Conservation (phyloP, 441 rosid species). For the Eruca vesicaria region DNA sequence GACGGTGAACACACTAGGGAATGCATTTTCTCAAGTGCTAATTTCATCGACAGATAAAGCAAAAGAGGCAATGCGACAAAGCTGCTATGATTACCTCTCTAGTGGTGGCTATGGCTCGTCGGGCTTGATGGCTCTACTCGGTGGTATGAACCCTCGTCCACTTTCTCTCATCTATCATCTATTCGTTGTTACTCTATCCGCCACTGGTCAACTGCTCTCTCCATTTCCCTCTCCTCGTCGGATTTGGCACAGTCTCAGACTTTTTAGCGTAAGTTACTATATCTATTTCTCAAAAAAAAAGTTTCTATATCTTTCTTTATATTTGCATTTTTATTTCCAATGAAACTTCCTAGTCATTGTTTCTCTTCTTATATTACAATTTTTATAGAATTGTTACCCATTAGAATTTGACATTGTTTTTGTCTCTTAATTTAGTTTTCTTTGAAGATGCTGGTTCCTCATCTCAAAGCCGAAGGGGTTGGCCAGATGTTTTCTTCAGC, state of each 20-base stretch:
- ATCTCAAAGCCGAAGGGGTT: conserved; percentile 32
- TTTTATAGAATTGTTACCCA: background rate
- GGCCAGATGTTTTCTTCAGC: conserved; percentile 25
- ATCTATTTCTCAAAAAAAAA: too few relatives aligned
- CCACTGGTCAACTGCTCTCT: conserved; percentile 44
- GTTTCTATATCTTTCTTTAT: too few relatives aligned
- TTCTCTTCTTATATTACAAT: background rate
- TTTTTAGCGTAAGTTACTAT: conserved; percentile 32
- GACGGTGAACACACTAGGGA: conserved; percentile 50
- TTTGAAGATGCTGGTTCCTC: conserved; percentile 16
- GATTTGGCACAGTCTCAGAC: conserved; percentile 45
- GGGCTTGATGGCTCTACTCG: conserved; percentile 46
- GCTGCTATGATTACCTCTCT: conserved; percentile 50
- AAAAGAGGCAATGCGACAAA: conserved; percentile 53
- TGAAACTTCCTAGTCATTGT: background rate
- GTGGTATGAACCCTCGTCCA: conserved; percentile 56
- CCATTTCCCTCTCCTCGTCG: conserved; percentile 52
- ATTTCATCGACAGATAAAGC: conserved; percentile 47
- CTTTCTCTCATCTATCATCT: conserved; percentile 47
- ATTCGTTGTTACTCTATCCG: conserved; percentile 41
- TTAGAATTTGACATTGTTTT: background rate
- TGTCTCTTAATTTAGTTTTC: background rate
- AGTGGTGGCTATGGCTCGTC: conserved; percentile 42
- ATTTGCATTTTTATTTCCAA: background rate
- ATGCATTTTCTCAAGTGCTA: conserved; percentile 46